A percentile compares a stretch with the other conserved stretches of the same genome.
Conservation (phyloP, 140 eudicot genomes). For the Anethum foeniculum region DNA sequence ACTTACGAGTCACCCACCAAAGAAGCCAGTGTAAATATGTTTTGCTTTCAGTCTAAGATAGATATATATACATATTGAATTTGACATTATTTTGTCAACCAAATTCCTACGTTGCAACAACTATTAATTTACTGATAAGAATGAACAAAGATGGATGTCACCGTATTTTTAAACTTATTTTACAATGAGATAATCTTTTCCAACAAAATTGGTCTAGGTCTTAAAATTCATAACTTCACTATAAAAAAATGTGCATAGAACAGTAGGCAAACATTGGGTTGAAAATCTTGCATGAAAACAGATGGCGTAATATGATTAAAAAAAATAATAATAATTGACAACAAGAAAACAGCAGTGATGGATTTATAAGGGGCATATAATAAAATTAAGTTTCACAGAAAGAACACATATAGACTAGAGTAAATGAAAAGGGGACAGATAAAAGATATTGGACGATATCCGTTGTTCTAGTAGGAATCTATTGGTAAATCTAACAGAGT, state of each 20-base stretch:
- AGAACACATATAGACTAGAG: background rate
- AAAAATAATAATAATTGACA: background rate
- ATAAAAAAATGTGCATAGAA: background rate
- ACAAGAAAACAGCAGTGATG: background rate
- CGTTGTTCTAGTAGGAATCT: background rate
- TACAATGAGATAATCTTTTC: background rate
- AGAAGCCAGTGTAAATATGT: background rate
- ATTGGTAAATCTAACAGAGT: background rate
- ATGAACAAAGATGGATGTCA: background rate
- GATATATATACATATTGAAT: no score
- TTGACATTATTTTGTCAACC: background rate
- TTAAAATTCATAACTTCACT: background rate
- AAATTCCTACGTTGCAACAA: background rate
- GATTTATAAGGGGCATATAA: background rate
- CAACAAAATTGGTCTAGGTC: background rate
- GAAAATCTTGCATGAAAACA: background rate
- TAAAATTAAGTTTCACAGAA: background rate
- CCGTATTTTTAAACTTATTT: background rate
- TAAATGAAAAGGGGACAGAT: background rate
- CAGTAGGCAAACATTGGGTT: background rate
- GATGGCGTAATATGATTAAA: background rate
- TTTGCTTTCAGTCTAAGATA: background rate
- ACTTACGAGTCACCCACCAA: background rate
- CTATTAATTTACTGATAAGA: background rate
- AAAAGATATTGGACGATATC: background rate